These are phyloP conservation scores for Lathyrus sativus DNA, from an alignment of 306 rosid species.

Conservation along the genomic window DNA sequence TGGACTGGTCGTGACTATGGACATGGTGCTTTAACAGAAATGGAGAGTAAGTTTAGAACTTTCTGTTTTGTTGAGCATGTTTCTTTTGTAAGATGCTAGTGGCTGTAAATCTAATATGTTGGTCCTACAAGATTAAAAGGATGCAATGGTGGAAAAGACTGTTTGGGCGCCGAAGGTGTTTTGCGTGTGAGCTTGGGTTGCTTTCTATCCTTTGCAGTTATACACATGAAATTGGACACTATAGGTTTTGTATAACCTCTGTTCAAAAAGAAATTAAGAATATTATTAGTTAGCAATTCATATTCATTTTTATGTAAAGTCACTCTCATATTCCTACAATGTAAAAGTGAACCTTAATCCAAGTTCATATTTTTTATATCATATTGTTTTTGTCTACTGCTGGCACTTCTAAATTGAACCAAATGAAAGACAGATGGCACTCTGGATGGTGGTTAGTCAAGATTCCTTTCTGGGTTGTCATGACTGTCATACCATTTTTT, in stretches of 20 bases:
- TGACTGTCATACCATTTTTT: constrained; percentile 72
- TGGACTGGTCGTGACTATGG: constrained; percentile 97
- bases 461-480: constrained; percentile 64
- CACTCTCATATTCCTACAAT: constrained; percentile 25
- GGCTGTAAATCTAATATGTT: too few relatives aligned
- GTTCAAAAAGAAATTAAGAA: too few relatives aligned
- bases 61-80: too few relatives aligned
- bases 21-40: constrained; percentile 64
- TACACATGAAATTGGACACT: too few relatives aligned
- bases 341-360: constrained; percentile 57
- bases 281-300: constrained; percentile 14
- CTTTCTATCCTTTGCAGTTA: too few relatives aligned
- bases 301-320: constrained; percentile 18
- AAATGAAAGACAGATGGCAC: constrained; percentile 75
- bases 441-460: constrained; percentile 99
- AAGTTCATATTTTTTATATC: constrained; percentile 65
- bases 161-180: too few relatives aligned
- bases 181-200: too few relatives aligned
- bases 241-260: too few relatives aligned
- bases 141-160: too few relatives aligned
- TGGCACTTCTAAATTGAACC: constrained; percentile 73
- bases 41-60: constrained; percentile 64
- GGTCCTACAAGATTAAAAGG: too few relatives aligned
- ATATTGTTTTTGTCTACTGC: constrained; percentile 78
- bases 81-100: too few relatives aligned